These are phyloP conservation scores for Purpureocillium takamizusanense DNA, from an alignment of 2,329 filamentous ascomycete genomes.

Conservation along the genomic window DNA sequence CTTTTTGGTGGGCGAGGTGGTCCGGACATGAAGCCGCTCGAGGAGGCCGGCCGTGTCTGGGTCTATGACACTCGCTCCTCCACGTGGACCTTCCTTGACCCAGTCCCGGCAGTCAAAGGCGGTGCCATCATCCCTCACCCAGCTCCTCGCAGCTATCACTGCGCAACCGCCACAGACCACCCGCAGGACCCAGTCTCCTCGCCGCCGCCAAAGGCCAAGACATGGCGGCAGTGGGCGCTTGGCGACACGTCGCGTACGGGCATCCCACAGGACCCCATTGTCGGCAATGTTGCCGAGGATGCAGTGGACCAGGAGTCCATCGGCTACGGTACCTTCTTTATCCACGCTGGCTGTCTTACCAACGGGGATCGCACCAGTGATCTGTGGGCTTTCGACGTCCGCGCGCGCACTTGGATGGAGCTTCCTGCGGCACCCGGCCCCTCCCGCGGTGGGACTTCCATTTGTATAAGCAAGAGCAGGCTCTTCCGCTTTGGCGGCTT, in stretches of 20 bases:
- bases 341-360: conserved; percentile 68
- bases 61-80: conserved; percentile 57
- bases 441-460: conserved; percentile 56
- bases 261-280: conserved; percentile 50
- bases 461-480: conserved; percentile 53
- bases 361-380: conserved; percentile 54
- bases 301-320: conserved; percentile 52
- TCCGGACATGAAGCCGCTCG: conserved; percentile 57
- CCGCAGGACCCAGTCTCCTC: conserved; percentile 39
- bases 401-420: conserved; percentile 55
- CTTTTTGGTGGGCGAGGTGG: conserved; percentile 74
- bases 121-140: conserved; percentile 37
- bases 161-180: conserved; percentile 46
- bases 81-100: conserved; percentile 57
- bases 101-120: conserved; percentile 36
- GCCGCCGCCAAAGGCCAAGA: conserved; percentile 27
- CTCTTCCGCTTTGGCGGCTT: conserved; percentile 77
- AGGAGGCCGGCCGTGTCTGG: conserved; percentile 71
- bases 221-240: conserved; percentile 47
- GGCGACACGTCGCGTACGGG: conserved; percentile 44
- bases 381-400: conserved; percentile 70
- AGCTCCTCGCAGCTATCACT: conserved; percentile 62
- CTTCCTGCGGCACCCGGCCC: conserved; percentile 59
- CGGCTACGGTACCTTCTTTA: conserved; percentile 59
- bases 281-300: conserved; percentile 45